A percentile compares a stretch with the other conserved stretches of the same genome.
Evolutionary conservation across 2,329 filamentous ascomycete species (phyloP).

Genomic region (Aspergillus quadricinctus): DNA sequence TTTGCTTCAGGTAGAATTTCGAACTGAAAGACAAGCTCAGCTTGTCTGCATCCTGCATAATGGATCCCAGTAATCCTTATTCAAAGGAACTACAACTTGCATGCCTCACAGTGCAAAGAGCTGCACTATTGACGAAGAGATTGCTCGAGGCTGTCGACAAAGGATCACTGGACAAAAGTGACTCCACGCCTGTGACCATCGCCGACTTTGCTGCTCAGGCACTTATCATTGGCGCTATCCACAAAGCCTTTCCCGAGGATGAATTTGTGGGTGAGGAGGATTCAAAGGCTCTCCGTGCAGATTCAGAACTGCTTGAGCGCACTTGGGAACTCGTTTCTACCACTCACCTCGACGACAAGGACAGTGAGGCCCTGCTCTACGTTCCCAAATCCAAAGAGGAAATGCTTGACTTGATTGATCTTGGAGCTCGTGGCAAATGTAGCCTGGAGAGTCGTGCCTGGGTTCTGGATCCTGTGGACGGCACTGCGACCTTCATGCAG

Average conservation of each 20-base stretch:
- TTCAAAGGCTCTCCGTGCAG: constrained; percentile 48
- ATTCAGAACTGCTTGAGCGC: constrained; percentile 46
- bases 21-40: not conserved
- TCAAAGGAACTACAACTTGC: constrained; percentile 34
- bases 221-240: constrained; percentile 55
- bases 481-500: constrained; percentile 58
- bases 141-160: constrained; percentile 49
- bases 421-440: constrained; percentile 46
- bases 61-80: constrained; percentile 25
- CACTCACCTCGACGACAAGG: constrained; percentile 30
- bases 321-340: constrained; percentile 54
- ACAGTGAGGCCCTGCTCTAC: constrained; percentile 31
- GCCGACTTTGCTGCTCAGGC: constrained; percentile 63
- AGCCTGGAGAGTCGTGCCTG: constrained; percentile 47
- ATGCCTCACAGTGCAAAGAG: constrained; percentile 49
- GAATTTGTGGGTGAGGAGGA: constrained; percentile 61
- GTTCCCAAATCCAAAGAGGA: constrained; percentile 47
- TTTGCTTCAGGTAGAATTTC: not conserved
- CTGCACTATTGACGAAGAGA: constrained; percentile 55
- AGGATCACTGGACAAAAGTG: constrained; percentile 52
- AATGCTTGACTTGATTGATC: constrained; percentile 60
- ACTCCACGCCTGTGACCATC: constrained; percentile 58
- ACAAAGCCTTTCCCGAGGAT: constrained; percentile 51
- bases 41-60: constrained; percentile 11
- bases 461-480: constrained; percentile 63